These are phyloP conservation scores for Melampsora occidentalis DNA, from an alignment of 1,284 basidiomycete species.

Conservation along the genomic window DNA sequence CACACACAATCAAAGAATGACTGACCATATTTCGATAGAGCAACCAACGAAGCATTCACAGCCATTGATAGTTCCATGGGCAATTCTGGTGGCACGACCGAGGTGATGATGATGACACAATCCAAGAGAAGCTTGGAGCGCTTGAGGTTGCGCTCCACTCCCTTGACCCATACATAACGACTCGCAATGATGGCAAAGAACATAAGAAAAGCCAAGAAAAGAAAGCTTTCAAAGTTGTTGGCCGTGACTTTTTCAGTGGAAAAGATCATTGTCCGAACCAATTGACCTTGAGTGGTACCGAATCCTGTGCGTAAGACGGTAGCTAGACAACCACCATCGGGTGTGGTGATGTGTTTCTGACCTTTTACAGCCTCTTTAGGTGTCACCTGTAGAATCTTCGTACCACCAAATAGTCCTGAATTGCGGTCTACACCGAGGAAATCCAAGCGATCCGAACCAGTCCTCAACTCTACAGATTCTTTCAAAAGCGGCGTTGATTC, in stretches of 20 bases:
- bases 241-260: constrained; percentile 90
- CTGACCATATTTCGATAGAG: constrained; percentile 81
- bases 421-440: constrained; percentile 81
- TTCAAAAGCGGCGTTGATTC: constrained; percentile 93
- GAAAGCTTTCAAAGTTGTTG: constrained; percentile 86
- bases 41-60: constrained; percentile 88
- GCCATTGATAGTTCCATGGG: constrained; percentile 94
- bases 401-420: constrained; percentile 79
- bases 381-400: constrained; percentile 81
- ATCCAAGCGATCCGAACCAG: constrained; percentile 70
- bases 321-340: constrained; percentile 83
- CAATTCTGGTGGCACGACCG: constrained; percentile 89
- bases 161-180: constrained; percentile 93
- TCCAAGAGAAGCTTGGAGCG: constrained; percentile 89
- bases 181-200: constrained; percentile 93
- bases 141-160: constrained; percentile 81
- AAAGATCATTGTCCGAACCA: constrained; percentile 96
- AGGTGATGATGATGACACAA: constrained; percentile 89
- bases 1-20: background rate
- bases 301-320: constrained; percentile 92
- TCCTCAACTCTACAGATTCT: constrained; percentile 82
- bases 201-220: constrained; percentile 92
- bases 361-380: constrained; percentile 51
- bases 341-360: constrained; percentile 57
- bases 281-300: constrained; percentile 89